phyloP scores from a whole-genome alignment of 2,329 filamentous ascomycete species.

The Diaporthe ilicicola region DNA sequence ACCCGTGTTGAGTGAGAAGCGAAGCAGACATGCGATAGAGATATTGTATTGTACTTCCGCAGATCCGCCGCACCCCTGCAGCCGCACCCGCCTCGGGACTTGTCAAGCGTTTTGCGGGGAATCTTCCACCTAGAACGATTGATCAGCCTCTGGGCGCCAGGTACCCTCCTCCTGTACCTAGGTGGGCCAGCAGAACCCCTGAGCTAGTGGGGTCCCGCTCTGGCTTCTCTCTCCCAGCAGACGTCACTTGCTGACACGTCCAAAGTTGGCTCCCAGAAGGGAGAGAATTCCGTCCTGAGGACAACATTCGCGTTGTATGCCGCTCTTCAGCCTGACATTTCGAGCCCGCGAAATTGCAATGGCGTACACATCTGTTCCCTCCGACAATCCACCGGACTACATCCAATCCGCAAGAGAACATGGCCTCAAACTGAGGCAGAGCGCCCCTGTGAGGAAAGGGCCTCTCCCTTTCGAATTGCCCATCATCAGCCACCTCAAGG shows the following conservation, averaged over 20 bases:
- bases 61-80: constrained; percentile 18
- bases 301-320: background rate
- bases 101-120: constrained; percentile 17
- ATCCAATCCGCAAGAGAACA: constrained; percentile 51
- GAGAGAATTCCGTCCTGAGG: background rate
- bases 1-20: constrained; percentile 2
- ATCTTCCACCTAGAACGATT: background rate
- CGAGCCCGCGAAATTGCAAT: constrained; percentile 19
- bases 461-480: constrained; percentile 80
- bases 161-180: background rate
- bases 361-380: constrained; percentile 36
- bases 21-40: constrained; percentile 20
- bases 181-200: constrained; percentile 20
- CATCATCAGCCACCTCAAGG: constrained; percentile 77
- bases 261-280: background rate
- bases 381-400: constrained; percentile 58
- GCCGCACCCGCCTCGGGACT: background rate
- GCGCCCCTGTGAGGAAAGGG: constrained; percentile 54
- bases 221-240: background rate
- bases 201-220: constrained; percentile 10
- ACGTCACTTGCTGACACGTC: background rate
- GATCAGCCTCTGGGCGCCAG: background rate
- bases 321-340: constrained; percentile 18
- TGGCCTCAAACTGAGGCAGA: constrained; percentile 43
- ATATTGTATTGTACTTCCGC: constrained; percentile 3